Percentiles rank a stretch among this genome's conserved stretches.
Evolutionary conservation across 257 asterid species (phyloP).

Genomic region (Petunia axillaris): DNA sequence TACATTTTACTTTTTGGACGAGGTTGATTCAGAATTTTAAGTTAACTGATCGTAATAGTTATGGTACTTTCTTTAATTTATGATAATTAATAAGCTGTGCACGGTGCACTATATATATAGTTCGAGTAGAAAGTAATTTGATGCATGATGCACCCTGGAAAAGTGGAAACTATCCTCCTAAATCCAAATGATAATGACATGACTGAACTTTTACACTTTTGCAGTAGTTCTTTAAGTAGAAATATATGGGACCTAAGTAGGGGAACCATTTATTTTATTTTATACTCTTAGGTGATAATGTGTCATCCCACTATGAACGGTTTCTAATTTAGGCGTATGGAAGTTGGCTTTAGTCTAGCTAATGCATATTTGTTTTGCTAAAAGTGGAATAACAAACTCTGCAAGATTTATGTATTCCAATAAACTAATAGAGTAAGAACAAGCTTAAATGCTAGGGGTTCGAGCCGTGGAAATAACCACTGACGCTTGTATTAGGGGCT

Average conservation of each 20-base stretch:
- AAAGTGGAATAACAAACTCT: not conserved
- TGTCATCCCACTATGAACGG: not conserved
- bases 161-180: not conserved
- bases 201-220: slow-evolving; percentile 4
- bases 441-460: no score
- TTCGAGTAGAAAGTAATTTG: not conserved
- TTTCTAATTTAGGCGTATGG: not conserved
- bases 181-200: not conserved
- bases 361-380: not conserved
- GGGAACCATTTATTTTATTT: not conserved
- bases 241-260: not conserved
- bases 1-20: not conserved
- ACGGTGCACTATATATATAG: not conserved
- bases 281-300: not conserved
- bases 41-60: not conserved
- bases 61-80: not conserved
- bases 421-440: not conserved
- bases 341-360: slow-evolving; percentile 10
- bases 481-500: no score
- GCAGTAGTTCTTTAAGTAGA: not conserved
- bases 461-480: no score
- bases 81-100: no score
- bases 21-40: not conserved
- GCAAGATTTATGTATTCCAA: no score
- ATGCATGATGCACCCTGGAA: not conserved